phyloP scores from a whole-genome alignment of 169 alveolate species.

The Amoebophrya sp. region DNA sequence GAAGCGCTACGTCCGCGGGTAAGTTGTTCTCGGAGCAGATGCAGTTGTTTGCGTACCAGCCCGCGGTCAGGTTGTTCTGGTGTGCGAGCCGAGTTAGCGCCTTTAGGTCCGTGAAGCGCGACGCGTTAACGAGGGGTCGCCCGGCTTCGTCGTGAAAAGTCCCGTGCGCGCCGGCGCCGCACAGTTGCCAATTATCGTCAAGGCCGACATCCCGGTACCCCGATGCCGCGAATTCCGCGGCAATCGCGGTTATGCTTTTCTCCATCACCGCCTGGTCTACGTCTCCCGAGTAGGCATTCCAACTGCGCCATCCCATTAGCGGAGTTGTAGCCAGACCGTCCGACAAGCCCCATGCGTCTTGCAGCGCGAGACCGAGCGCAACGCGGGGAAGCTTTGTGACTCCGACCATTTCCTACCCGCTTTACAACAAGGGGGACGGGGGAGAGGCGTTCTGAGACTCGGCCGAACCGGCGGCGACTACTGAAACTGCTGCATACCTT shows the following conservation, averaged over 20 bases:
- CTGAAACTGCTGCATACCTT: no score
- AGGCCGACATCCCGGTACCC: background rate
- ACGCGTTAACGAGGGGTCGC: background rate
- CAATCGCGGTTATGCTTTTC: background rate
- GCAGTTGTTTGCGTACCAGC: background rate
- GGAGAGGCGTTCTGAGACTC: no score
- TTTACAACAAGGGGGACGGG: no score
- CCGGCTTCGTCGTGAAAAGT: background rate
- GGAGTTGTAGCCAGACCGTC: conserved; percentile 23
- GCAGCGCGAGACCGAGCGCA: no score
- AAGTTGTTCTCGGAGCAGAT: background rate
- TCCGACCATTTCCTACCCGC: no score
- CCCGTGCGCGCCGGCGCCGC: background rate
- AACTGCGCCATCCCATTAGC: conserved; percentile 29
- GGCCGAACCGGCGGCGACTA: no score
- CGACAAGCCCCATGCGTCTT: background rate
- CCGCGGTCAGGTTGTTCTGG: background rate
- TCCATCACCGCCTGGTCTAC: background rate
- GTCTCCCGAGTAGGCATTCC: background rate
- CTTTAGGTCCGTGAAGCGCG: background rate
- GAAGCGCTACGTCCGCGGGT: background rate
- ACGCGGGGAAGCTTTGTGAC: no score
- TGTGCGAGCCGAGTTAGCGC: background rate
- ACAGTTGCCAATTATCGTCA: background rate
- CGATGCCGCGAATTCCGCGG: background rate